Evolutionary conservation across 495 filamentous ascomycete genomes (phyloP).

Genomic region (Aspergillus baeticus): DNA sequence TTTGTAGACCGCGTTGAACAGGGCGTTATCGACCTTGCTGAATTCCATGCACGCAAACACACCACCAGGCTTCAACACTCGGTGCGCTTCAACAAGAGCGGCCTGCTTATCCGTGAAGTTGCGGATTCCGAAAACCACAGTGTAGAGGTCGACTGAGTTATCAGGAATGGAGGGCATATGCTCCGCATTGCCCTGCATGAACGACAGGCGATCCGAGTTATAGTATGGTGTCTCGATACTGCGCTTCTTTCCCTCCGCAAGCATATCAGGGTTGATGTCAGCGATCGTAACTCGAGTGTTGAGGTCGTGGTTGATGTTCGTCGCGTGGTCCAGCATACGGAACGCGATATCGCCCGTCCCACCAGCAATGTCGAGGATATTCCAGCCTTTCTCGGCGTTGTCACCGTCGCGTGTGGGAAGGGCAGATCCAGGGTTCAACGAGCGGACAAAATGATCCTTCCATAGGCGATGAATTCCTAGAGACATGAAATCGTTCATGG

Average conservation of each 20-base stretch:
- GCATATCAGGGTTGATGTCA: conserved; percentile 95
- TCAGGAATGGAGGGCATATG: conserved; percentile 62
- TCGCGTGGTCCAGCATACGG: conserved; percentile 88
- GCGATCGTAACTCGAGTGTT: conserved; percentile 80
- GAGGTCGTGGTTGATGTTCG: conserved; percentile 75
- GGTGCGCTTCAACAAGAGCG: conserved; percentile 76
- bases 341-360: conserved; percentile 98
- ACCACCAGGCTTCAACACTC: conserved; percentile 90
- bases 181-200: conserved; percentile 91
- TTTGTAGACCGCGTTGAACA: conserved; percentile 89
- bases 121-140: conserved; percentile 94
- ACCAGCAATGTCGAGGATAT: conserved; percentile 95
- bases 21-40: conserved; percentile 67
- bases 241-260: conserved; percentile 81
- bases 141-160: conserved; percentile 82
- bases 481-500: conserved; percentile 99
- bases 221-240: conserved; percentile 59
- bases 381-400: conserved; percentile 51
- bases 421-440: conserved; percentile 79
- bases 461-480: conserved; percentile 94
- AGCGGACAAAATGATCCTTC: conserved; percentile 97
- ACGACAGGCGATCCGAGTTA: conserved; percentile 59
- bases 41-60: conserved; percentile 98
- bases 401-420: conserved; percentile 48
- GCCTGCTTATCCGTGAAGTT: conserved; percentile 88